Evolutionary conservation across 768 basidiomycete genomes (phyloP), one percentile per base, ranked within the genome.

Genomic region (Cystofilobasidium macerans): DNA sequence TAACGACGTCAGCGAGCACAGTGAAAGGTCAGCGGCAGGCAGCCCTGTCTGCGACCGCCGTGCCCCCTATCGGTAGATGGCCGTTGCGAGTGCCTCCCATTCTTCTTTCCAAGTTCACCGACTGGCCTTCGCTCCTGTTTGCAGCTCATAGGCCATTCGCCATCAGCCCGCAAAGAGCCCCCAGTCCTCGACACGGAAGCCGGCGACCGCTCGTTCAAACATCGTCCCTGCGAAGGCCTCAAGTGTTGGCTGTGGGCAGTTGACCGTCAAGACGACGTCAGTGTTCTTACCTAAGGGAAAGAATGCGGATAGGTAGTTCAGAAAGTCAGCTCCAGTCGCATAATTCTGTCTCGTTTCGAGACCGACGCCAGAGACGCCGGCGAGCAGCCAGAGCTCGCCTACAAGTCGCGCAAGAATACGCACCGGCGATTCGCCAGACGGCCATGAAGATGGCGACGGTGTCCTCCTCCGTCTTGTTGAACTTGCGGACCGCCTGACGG

Each of bases 261-360:
- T 97, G 73, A 86, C 85, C 22, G 87, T 86, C 68, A 88, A 80
- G 33, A 95, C 86, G 26, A 99, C 74, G 73, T 99, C 95, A 8
- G 86, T 82, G 38, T 79, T 79, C 75, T 87, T 88, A 48, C 43
- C 64, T 63, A 57, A 6, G 9, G 24, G 5, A n/a, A 43, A 24
- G 35, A 30, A n/a, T 0, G 14, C 16, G 47, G 42, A 24, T 13
- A 32, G 33, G 24, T 6, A n/a, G 57, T 32, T 0, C 26, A 22
- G 18, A 36, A 5, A 11, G 24, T 53, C 48, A 26, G 30, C 18
- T n/a, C 57, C 5, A 20, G n/a, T n/a, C n/a, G n/a, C n/a, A n/a
- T n/a, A n/a, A n/a, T n/a, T n/a, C n/a, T n/a, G n/a, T n/a, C n/a
- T n/a, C n/a, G n/a, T n/a, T n/a, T n/a, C n/a, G n/a, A n/a, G n/a